phyloP scores from a whole-genome alignment of 1,284 basidiomycete species.

The Coniophora puteana region DNA sequence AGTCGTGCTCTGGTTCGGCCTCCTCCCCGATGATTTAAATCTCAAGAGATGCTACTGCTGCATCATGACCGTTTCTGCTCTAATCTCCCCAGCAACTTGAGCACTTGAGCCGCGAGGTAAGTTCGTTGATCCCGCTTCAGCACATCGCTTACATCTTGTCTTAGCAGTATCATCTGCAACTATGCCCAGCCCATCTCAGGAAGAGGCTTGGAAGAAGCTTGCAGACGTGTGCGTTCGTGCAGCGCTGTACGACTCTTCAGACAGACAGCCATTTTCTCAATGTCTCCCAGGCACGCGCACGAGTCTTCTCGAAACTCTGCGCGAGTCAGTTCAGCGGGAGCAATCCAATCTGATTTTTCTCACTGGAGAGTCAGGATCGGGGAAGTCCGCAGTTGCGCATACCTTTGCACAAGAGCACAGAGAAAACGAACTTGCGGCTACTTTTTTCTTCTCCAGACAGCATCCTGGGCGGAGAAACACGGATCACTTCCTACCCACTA shows the following conservation, averaged over 20 bases:
- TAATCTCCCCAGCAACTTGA: no score
- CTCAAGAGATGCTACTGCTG: no score
- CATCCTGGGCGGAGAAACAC: slow-evolving; percentile 16
- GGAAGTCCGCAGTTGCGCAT: slow-evolving; percentile 20
- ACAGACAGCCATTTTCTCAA: slow-evolving; percentile 17
- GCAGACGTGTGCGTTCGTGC: slow-evolving; percentile 13
- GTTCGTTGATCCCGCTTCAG: no score
- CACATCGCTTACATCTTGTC: no score
- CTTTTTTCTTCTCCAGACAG: slow-evolving; percentile 21
- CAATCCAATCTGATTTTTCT: slow-evolving; percentile 17
- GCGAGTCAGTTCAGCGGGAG: slow-evolving; percentile 12
- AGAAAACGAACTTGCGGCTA: slow-evolving; percentile 13
- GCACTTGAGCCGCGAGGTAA: no score
- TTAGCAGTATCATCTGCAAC: no score
- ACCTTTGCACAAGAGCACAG: slow-evolving; percentile 19
- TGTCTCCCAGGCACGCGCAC: slow-evolving; percentile 20
- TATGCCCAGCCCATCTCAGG: no score
- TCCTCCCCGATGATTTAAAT: no score
- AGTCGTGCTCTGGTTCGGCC: no score
- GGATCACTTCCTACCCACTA: slow-evolving; percentile 16
- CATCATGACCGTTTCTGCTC: no score
- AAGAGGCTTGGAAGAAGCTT: no score
- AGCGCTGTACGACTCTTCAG: slow-evolving; percentile 17
- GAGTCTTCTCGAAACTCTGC: slow-evolving; percentile 12
- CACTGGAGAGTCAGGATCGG: slow-evolving; percentile 18